Conservation (phyloP, 257 asterid genomes). For the Solanum okadae region DNA sequence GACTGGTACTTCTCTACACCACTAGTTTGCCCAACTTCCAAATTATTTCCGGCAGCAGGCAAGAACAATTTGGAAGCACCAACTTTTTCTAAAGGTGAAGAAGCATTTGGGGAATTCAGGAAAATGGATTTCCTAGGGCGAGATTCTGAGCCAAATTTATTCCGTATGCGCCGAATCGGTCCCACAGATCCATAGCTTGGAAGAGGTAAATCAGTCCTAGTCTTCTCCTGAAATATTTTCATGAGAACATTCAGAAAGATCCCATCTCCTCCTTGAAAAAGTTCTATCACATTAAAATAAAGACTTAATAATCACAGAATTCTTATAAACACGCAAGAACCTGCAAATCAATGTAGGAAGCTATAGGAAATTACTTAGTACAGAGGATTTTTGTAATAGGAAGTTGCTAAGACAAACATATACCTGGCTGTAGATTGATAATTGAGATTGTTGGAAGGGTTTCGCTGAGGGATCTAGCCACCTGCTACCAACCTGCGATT, state of each 20-base stretch:
- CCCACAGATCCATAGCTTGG: constrained; percentile 67
- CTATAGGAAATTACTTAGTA: background rate
- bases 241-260: constrained; percentile 4
- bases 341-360: background rate
- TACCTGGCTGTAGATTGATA: constrained; percentile 54
- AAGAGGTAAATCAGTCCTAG: constrained; percentile 32
- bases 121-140: constrained; percentile 64
- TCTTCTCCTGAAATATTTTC: constrained; percentile 40
- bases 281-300: background rate
- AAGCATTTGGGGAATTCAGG: constrained; percentile 29
- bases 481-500: constrained; percentile 44
- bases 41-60: constrained; percentile 27
- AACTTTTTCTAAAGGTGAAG: constrained; percentile 21
- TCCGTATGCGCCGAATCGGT: constrained; percentile 61
- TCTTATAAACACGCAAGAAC: background rate
- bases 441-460: constrained; percentile 43
- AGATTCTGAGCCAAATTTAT: constrained; percentile 59
- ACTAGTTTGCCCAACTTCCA: constrained; percentile 43
- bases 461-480: constrained; percentile 25
- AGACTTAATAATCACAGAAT: background rate
- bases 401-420: background rate
- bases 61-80: constrained; percentile 28
- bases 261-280: background rate
- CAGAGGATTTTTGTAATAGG: background rate
- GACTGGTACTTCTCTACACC: constrained; percentile 30